A percentile compares a stretch with the other conserved stretches of the same genome.
Conservation (phyloP, 2,329 filamentous ascomycete species). For the Colletotrichum sp. region DNA sequence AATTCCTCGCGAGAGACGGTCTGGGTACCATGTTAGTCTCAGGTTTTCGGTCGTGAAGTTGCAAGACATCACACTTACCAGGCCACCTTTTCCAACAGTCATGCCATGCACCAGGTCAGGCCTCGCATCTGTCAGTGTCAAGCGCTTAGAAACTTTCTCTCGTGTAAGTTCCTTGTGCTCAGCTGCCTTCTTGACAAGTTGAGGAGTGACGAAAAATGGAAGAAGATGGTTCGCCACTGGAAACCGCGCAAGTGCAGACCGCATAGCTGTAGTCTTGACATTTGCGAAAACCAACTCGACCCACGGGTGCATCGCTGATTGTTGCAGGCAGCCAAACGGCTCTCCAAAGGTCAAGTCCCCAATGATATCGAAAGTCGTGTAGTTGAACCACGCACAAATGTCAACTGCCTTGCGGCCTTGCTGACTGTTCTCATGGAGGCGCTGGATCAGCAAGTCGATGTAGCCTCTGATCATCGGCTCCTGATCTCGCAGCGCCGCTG, state of each 20-base stretch:
- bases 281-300: constrained; percentile 6
- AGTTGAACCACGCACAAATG: constrained; percentile 26
- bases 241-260: neutral
- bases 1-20: neutral
- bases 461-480: constrained; percentile 30
- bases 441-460: neutral
- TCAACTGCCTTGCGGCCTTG: neutral
- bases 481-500: constrained; percentile 32
- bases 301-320: constrained; percentile 27
- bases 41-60: neutral
- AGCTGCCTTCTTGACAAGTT: neutral
- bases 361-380: constrained; percentile 32
- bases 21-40: neutral
- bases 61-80: neutral
- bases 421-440: neutral
- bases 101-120: neutral
- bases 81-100: neutral
- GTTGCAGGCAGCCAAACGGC: constrained; percentile 28
- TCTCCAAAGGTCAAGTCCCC: constrained; percentile 32
- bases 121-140: neutral
- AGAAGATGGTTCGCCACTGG: neutral
- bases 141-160: neutral
- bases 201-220: neutral
- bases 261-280: neutral
- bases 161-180: neutral